Evolutionary conservation across 345 rosid species (phyloP), one percentile per base, ranked within the genome.

Genomic region (Dimocarpus longan): DNA sequence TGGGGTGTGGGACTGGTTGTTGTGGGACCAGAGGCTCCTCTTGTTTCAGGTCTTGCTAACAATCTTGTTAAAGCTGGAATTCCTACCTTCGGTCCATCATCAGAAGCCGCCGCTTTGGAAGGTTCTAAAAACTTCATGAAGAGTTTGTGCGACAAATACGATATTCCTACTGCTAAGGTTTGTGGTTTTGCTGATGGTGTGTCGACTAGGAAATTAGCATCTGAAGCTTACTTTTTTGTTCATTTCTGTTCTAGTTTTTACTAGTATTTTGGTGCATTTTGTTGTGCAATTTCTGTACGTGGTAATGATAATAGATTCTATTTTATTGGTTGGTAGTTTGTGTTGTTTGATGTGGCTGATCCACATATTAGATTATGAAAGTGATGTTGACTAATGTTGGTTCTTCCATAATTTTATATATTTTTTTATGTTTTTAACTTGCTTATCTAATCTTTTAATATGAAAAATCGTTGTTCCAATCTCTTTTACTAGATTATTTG

Each of bases 41-140:
- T 96, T 72, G 98, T 96, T 83, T 87, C 95, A 0, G 99, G 98
- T 59, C 95, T 96, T 54, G 89, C 90, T 15, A 95, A 92, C 87
- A 92, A 92, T 80, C 80, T 95, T 16, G 89, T 83, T 24, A 81
- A 87, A 70, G 93, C 90, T 9, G 88, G 93, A 60, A 90, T 94
- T 62, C 97, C 94, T 44, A 87, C 97, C 15, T 94, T 94, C 75
- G 99, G 99, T 10, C 97, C 97, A 66, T 94, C 99, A 44, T 91
- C 94, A 10, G 92, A 94, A 87, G 99, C 99, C 60, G 99, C 98
- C 74, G 97, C 97, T 70, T 79, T 96, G 80, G 98, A 96, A 90
- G 98, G 99, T 78, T 96, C 99, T 70, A 96, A 96, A 85, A 86
- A 91, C 85, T 94, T 93, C 81, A 96, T 93, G 99, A 96, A 93